These are phyloP conservation scores for Polyporus tsugae DNA, from an alignment of 1,284 basidiomycete genomes.

Conservation along the genomic window DNA sequence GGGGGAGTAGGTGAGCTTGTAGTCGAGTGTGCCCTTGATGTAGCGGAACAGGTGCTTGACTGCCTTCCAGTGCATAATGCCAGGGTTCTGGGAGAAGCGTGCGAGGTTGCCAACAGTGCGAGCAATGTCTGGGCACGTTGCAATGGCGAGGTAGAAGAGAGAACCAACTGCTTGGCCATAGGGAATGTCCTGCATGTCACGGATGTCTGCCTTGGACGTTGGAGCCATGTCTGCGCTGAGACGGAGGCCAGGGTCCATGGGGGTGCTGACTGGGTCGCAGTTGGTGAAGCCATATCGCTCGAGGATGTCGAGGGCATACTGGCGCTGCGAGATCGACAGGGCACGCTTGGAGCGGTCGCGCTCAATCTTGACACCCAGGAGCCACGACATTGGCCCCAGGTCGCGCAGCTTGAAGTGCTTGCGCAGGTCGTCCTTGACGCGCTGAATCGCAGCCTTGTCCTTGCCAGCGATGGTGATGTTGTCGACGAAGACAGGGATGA, in stretches of 20 bases:
- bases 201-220: neutral
- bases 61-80: conserved; percentile 32
- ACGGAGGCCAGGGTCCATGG: conserved; percentile 14
- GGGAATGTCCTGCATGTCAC: conserved; percentile 17
- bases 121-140: conserved; percentile 23
- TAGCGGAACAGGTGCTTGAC: conserved; percentile 35
- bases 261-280: conserved; percentile 18
- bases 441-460: conserved; percentile 10
- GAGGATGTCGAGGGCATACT: conserved; percentile 11
- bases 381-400: conserved; percentile 17
- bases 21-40: conserved; percentile 28
- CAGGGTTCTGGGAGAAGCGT: conserved; percentile 23
- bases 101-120: conserved; percentile 19
- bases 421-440: conserved; percentile 28
- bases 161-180: conserved; percentile 16
- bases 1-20: conserved; percentile 6
- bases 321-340: conserved; percentile 17
- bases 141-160: conserved; percentile 16
- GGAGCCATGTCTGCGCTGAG: conserved; percentile 13
- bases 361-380: conserved; percentile 20
- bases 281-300: conserved; percentile 12
- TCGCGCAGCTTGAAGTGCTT: conserved; percentile 31
- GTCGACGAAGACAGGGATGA: conserved; percentile 17
- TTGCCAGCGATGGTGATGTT: conserved; percentile 14
- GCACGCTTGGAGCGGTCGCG: conserved; percentile 10